Base-by-base conservation (phyloP, 371 early-diverging fungal species). In the Actinomucor elegans region DNA sequence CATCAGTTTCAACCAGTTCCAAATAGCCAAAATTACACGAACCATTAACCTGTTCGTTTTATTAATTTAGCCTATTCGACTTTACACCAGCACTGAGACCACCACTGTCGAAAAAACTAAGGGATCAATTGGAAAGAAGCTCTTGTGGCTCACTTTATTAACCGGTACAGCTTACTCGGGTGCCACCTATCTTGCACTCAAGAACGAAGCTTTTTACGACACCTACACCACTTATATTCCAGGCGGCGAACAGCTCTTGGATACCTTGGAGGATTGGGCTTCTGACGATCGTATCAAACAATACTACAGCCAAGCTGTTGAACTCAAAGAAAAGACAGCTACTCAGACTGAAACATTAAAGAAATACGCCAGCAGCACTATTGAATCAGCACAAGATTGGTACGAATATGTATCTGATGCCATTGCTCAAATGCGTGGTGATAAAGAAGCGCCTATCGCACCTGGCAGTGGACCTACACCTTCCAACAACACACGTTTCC, bases 181-280 rank as follows among this genome's bases (percentile, higher is more conserved):
- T 3, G 73, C 75, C 3, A 68, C 73, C 4, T 73, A 71, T 23
- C 58, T 66, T 20, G 73, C 79, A 6, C 33, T 75, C 1, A 60
- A 65, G 17, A 73, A 78, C 40, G 71, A 78, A 55, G 69, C 69
- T 0, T 78, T 78, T 33, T 45, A 74, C 31, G 71, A 75, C 44
- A 75, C 71, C 3, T 78, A 64, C 52, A 71, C 64, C 5, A 71
- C 69, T 3, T 71, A 78, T 32, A 58, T 78, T 7, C 75, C 75
- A 14, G 79, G 79, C 2, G 79, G 75, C 5, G 71, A 75, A 18
- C 24, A 64, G 15, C 33, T 75, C 3, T 46, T 78, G 40, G 75
- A 78, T 29, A 34, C 53, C 26, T 55, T 74, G 5, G 79, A 73
- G 26, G 75, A 75, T 42, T 57, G 64, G 45, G 52, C 59, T 8